phyloP scores from a whole-genome alignment of 768 basidiomycete species.

The Collybia sp. region DNA sequence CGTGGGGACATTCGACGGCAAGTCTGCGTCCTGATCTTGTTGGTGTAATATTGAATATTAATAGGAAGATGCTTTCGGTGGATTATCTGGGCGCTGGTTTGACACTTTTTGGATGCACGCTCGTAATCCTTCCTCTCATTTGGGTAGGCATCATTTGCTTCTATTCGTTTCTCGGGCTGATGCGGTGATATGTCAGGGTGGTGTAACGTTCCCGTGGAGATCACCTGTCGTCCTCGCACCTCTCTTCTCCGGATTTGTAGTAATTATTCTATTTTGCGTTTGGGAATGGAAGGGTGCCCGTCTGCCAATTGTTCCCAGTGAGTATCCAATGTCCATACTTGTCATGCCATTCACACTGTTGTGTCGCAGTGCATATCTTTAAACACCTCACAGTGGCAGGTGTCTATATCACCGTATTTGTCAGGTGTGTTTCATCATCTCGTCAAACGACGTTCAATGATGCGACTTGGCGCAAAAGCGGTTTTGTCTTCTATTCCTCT shows the following conservation, averaged over 20 bases:
- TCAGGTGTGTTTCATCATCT: constrained; percentile 38
- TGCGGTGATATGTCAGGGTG: constrained; percentile 39
- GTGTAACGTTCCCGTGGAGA: constrained; percentile 67
- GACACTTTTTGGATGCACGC: constrained; percentile 54
- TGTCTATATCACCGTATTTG: constrained; percentile 65
- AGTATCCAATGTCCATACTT: constrained; percentile 12
- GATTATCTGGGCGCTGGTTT: constrained; percentile 60
- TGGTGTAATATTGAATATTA: background rate
- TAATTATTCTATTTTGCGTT: constrained; percentile 53
- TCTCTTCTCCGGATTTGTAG: constrained; percentile 48
- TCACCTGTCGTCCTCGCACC: constrained; percentile 62
- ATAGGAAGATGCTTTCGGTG: constrained; percentile 61
- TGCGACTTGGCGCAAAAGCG: constrained; percentile 26
- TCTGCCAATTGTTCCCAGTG: constrained; percentile 71
- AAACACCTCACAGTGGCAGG: constrained; percentile 59
- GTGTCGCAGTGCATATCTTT: constrained; percentile 62
- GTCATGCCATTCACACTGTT: background rate
- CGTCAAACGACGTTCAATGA: background rate
- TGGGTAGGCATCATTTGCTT: constrained; percentile 41
- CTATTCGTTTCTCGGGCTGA: background rate
- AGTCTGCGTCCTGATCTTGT: background rate
- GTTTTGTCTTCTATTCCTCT: constrained; percentile 58
- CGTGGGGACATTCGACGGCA: constrained; percentile 54
- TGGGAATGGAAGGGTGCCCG: constrained; percentile 72
- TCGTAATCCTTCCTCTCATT: constrained; percentile 66